Evolutionary conservation across 1,139 yeast genomes (phyloP).

Genomic region (Diutina pseudorugosa): DNA sequence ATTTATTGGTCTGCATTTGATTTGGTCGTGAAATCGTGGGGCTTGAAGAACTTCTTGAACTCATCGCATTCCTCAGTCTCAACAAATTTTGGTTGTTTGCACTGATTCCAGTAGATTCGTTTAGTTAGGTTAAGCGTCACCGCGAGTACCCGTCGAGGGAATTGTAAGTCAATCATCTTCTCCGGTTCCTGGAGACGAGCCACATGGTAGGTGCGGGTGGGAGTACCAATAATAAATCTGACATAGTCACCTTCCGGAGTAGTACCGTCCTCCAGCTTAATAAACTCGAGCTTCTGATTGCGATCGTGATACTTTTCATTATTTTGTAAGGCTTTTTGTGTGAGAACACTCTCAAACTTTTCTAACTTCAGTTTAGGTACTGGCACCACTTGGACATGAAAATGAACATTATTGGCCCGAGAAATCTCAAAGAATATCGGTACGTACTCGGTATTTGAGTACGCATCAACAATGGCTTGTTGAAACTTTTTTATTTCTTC

Average conservation of each 20-base stretch:
- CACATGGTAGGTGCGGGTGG: slow-evolving; percentile 12
- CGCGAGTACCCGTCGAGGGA: slow-evolving; percentile 69
- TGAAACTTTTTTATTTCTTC: slow-evolving; percentile 28
- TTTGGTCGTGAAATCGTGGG: slow-evolving; percentile 28
- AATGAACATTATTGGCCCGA: slow-evolving; percentile 46
- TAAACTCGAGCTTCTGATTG: slow-evolving; percentile 27
- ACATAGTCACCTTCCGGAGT: slow-evolving; percentile 28
- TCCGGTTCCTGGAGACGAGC: slow-evolving; percentile 15
- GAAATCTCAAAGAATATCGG: slow-evolving; percentile 54
- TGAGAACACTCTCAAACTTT: slow-evolving; percentile 19
- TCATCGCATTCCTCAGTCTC: slow-evolving; percentile 52
- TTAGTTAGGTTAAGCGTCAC: slow-evolving; percentile 44
- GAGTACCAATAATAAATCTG: slow-evolving; percentile 21
- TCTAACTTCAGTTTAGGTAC: slow-evolving; percentile 21
- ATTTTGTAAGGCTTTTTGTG: slow-evolving; percentile 32
- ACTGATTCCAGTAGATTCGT: slow-evolving; percentile 62
- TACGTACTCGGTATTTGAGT: slow-evolving; percentile 18
- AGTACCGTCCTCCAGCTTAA: slow-evolving; percentile 16
- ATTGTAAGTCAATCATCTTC: slow-evolving; percentile 50
- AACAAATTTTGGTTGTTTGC: slow-evolving; percentile 44
- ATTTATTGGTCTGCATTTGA: background rate
- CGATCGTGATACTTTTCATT: slow-evolving; percentile 36
- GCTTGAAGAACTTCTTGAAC: slow-evolving; percentile 38
- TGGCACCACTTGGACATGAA: slow-evolving; percentile 55
- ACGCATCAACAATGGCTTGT: slow-evolving; percentile 32